Evolutionary conservation across 169 alveolate species (phyloP), one percentile per base, ranked within the genome.

Genomic region (Eimeria acervulina): DNA sequence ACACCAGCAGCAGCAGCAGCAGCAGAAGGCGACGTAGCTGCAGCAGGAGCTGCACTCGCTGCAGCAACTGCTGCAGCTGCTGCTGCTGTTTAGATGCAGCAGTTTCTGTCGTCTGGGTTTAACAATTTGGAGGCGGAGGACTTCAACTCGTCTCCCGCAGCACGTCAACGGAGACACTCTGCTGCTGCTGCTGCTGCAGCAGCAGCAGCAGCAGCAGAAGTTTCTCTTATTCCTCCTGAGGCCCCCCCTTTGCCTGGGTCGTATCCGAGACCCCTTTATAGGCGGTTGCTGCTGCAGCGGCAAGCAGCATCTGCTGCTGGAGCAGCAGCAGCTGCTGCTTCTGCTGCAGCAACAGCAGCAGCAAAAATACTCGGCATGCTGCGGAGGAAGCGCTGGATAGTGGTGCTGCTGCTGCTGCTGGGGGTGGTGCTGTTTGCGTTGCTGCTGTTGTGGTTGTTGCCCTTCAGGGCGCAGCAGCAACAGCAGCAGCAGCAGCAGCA

Each of bases 341-440:
- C 90, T 21, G 90, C 90, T 63, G 55, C 90, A 81, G 90, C 40
- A 81, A 51, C 90, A 38, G 90, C 66, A n/a, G 90, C 90, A 36
- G 87, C 80, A 68, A 33, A 68, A 6, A 2, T n/a, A 2, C 2
- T 33, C 2, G 80, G 80, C 4, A 28, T 68, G 80, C 80, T 68
- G 80, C 38, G 36, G 80, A 36, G 36, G 38, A n/a, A 8, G 19
- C 44, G 80, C 26, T 55, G 17, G 17, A 2, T 55, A 2, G 66
- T 55, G 66, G 26, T 55, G 66, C 66, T 55, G 66, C 66, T 55
- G 66, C 66, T 55, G 66, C 66, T 55, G 66, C 66, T 55, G 17
- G 66, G n/a, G 66, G 5, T 55, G 17, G n/a, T 55, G 26, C 66
- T 55, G 66, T 19, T 7, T 19, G 66, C 15, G 66, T 23, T 55